Percentiles rank a stretch among this genome's conserved stretches.
Conservation (phyloP, 2,329 filamentous ascomycete species). For the Fusarium annulatum region DNA sequence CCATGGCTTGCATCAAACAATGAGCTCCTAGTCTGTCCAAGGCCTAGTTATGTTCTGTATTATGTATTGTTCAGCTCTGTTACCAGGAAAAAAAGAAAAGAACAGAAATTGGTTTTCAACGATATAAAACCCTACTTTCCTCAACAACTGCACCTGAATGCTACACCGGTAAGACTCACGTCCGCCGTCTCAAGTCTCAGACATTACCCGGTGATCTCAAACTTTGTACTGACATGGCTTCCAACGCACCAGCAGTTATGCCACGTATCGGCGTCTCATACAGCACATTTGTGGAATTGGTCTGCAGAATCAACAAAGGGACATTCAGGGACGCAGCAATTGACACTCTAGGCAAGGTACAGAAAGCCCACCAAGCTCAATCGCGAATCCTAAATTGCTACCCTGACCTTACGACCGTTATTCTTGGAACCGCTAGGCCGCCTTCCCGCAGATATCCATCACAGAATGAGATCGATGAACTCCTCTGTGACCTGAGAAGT, state of each 20-base stretch:
- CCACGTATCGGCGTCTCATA: neutral
- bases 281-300: neutral
- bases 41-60: too few species aligned
- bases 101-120: neutral
- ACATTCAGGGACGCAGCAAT: neutral
- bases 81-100: too few species aligned
- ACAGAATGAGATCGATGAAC: neutral
- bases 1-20: neutral
- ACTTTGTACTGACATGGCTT: neutral
- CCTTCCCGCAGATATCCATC: neutral
- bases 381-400: neutral
- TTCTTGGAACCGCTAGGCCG: neutral
- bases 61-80: neutral
- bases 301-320: neutral
- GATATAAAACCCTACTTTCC: neutral
- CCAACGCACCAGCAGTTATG: neutral
- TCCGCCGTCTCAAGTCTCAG: too few species aligned
- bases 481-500: neutral
- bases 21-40: neutral
- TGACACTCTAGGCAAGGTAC: neutral
- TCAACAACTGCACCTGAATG: too few species aligned
- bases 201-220: neutral
- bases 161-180: rapidly evolving
- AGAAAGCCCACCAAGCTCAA: neutral
- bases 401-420: neutral